phyloP scores from a whole-genome alignment of 2,329 filamentous ascomycete species.

The Verticillium zaregamsianum region DNA sequence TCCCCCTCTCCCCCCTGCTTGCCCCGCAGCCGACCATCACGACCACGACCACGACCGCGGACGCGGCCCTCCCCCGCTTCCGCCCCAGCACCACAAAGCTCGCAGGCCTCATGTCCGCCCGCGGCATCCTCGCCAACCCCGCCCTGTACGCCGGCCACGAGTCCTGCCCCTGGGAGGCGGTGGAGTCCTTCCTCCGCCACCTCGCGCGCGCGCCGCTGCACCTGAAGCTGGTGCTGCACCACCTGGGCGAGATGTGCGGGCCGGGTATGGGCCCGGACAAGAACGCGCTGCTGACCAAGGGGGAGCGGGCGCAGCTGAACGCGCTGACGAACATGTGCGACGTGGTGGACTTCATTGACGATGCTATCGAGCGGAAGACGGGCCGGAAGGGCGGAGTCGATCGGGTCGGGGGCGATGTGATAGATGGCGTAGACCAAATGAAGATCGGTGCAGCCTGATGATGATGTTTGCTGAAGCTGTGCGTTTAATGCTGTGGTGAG shows the following conservation, averaged over 20 bases:
- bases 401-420: neutral
- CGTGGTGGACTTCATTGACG: conserved; percentile 57
- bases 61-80: neutral
- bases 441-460: neutral
- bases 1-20: conserved; percentile 39
- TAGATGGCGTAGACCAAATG: neutral
- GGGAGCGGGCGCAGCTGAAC: conserved; percentile 48
- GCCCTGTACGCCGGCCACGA: conserved; percentile 57
- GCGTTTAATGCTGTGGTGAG: neutral
- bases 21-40: conserved; percentile 17
- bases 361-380: conserved; percentile 30
- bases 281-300: conserved; percentile 47
- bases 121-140: conserved; percentile 64
- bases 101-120: conserved; percentile 65
- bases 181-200: conserved; percentile 59
- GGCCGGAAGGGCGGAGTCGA: conserved; percentile 9
- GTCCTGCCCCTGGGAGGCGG: conserved; percentile 57
- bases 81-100: conserved; percentile 43
- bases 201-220: conserved; percentile 55
- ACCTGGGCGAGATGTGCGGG: conserved; percentile 62
- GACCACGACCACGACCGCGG: neutral
- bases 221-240: conserved; percentile 60
- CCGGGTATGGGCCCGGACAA: conserved; percentile 53
- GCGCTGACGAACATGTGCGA: conserved; percentile 50
- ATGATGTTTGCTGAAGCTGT: neutral